Evolutionary conservation across 768 basidiomycete genomes (phyloP), one percentile per base, ranked within the genome.

Genomic region (Aureoboletus auriporus): DNA sequence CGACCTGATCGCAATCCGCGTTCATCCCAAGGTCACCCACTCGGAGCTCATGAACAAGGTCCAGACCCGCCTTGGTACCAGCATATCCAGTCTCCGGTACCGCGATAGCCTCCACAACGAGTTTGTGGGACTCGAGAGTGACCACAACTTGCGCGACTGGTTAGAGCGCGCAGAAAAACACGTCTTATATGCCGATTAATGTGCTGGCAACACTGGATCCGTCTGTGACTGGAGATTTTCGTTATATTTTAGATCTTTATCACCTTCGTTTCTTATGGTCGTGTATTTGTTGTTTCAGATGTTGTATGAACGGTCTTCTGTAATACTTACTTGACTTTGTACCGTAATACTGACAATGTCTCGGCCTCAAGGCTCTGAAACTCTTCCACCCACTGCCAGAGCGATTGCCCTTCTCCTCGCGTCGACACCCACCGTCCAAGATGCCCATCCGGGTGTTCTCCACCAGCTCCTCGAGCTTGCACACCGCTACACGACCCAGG

Each of bases 1-100:
- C 63, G 96, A 99, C 66, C 73, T 98, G 46, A 93, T 98, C 54
- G 96, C 96, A 5, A 96, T 98, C 47, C 84, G 96, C 12, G 95
- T 98, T 27, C 93, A 95, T 63, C 96, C 96, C 20, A 81, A 78
- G 44, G 93, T 98, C 35, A 83, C 88, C 8, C 86, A 89, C 60
- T 72, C 69, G 9, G 92, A 95, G 61, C 75, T 99, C 52, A 84
- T 96, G 76, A 89, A 83, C 43, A 99, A 98, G 71, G 89, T 97
- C 30, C 83, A 91, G 59, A 79, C 86, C 31, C 81, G 96, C 44
- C 72, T 98, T 6, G 93, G 92, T 1, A 77, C 76, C 12, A 84
- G 87, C 70, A 75, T 95, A 31, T 71, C 63, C 8, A 70, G 72
- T 37, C 72, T 98, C 53, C 76, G 80, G 56, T 98, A 87, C 66